Conservation (phyloP, 2,329 filamentous ascomycete species). For the Achaetomium macrosporum region DNA sequence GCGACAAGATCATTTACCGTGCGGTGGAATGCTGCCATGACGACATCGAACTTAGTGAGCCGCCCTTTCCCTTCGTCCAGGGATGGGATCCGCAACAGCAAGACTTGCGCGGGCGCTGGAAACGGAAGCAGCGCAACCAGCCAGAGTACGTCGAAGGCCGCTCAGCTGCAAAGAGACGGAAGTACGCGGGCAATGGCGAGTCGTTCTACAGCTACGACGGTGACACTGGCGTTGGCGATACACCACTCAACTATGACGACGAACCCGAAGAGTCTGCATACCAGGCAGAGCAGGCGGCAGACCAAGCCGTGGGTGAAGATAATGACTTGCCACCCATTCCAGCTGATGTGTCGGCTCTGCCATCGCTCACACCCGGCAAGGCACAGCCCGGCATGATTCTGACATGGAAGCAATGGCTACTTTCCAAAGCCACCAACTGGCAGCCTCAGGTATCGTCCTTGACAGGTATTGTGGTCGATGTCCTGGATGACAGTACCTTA, state of each 20-base stretch:
- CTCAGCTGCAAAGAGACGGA: slow-evolving; percentile 42
- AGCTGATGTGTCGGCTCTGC: slow-evolving; percentile 48
- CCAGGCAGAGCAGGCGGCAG: slow-evolving; percentile 27
- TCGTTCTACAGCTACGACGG: slow-evolving; percentile 29
- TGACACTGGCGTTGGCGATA: slow-evolving; percentile 35
- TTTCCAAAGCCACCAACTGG: slow-evolving; percentile 60
- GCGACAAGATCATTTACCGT: slow-evolving; percentile 63
- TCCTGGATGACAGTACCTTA: slow-evolving; percentile 49
- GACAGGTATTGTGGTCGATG: slow-evolving; percentile 59
- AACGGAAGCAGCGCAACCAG: slow-evolving; percentile 41
- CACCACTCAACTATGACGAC: slow-evolving; percentile 40
- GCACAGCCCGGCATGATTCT: slow-evolving; percentile 57
- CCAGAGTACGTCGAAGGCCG: slow-evolving; percentile 33
- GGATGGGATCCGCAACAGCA: slow-evolving; percentile 78
- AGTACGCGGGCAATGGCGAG: slow-evolving; percentile 32
- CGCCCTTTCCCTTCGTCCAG: slow-evolving; percentile 85
- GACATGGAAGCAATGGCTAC: slow-evolving; percentile 59
- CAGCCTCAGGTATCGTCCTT: slow-evolving; percentile 57
- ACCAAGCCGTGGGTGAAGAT: slow-evolving; percentile 28
- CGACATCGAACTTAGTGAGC: slow-evolving; percentile 61
- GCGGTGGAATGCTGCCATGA: slow-evolving; percentile 82
- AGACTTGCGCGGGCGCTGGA: slow-evolving; percentile 39
- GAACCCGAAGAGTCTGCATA: slow-evolving; percentile 27
- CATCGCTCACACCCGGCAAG: slow-evolving; percentile 42
- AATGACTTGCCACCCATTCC: slow-evolving; percentile 62